Percentiles rank a stretch among this genome's conserved stretches.
Conservation (phyloP, 331 rosid species). For the Acacia concinna region DNA sequence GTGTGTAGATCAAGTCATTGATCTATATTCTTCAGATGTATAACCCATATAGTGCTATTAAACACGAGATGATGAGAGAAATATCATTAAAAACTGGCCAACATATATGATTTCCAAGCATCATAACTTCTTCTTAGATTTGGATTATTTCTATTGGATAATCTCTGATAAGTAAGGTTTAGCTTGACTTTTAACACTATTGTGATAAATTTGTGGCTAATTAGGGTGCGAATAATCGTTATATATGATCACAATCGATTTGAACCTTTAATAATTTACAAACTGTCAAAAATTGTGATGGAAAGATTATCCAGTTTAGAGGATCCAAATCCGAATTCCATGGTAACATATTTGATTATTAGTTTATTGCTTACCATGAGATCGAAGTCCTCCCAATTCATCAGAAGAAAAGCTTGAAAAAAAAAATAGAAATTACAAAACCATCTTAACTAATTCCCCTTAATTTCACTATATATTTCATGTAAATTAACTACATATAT, state of each 20-base stretch:
- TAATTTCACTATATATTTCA: no score
- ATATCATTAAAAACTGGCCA: not conserved
- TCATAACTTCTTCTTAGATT: not conserved
- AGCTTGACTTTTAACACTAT: not conserved
- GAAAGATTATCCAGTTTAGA: not conserved
- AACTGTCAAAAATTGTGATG: no score
- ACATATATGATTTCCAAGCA: not conserved
- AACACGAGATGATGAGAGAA: no score
- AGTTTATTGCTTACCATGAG: no score
- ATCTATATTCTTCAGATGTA: not conserved
- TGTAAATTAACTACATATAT: no score
- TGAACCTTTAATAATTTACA: no score
- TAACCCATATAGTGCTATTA: not conserved
- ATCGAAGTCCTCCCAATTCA: no score
- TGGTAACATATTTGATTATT: not conserved
- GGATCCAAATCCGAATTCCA: not conserved
- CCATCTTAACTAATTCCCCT: no score
- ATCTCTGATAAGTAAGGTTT: not conserved
- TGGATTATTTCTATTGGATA: not conserved
- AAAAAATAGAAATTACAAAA: no score
- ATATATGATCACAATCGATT: not conserved
- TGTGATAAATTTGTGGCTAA: not conserved
- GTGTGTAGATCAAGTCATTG: not conserved
- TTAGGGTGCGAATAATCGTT: not conserved
- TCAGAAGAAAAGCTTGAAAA: no score